Percentiles rank a stretch among this genome's conserved stretches.
Evolutionary conservation across 371 early-diverging fungal genomes (phyloP).

Genomic region (Actinomucor elegans): DNA sequence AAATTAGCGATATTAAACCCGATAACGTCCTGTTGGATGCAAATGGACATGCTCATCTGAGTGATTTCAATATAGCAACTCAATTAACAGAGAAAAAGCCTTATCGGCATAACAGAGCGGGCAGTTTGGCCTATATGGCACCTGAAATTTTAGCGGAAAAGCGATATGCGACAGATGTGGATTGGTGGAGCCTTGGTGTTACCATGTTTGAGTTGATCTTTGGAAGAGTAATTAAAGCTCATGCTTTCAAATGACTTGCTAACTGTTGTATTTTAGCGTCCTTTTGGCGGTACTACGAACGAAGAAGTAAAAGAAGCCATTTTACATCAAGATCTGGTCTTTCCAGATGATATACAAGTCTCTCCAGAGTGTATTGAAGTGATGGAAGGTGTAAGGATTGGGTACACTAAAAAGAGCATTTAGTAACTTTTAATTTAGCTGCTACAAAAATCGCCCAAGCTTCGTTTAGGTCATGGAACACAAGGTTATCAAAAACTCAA

Average conservation of each 20-base stretch:
- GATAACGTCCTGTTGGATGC: slow-evolving; percentile 92
- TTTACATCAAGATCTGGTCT: slow-evolving; percentile 49
- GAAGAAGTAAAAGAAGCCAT: slow-evolving; percentile 61
- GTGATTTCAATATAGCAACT: slow-evolving; percentile 87
- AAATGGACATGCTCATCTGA: slow-evolving; percentile 80
- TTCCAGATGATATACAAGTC: slow-evolving; percentile 52
- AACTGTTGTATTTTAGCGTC: slow-evolving; percentile 53
- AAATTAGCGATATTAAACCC: slow-evolving; percentile 91
- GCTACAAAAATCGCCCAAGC: slow-evolving; percentile 50
- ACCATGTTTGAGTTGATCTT: slow-evolving; percentile 78
- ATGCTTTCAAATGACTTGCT: not conserved
- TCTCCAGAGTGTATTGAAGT: slow-evolving; percentile 57
- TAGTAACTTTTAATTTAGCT: slow-evolving; percentile 27
- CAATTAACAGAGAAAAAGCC: slow-evolving; percentile 55
- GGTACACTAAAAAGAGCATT: not conserved
- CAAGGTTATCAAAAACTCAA: slow-evolving; percentile 57
- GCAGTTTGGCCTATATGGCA: slow-evolving; percentile 73
- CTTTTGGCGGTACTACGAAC: slow-evolving; percentile 57
- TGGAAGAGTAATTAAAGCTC: slow-evolving; percentile 57
- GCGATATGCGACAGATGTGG: slow-evolving; percentile 68
- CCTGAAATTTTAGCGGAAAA: slow-evolving; percentile 72
- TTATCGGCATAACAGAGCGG: slow-evolving; percentile 59
- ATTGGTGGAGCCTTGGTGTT: slow-evolving; percentile 92
- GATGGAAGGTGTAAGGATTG: slow-evolving; percentile 24
- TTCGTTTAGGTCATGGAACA: slow-evolving; percentile 59